phyloP scores from a whole-genome alignment of 1,284 basidiomycete species.

The Tylopilus orsonianus region DNA sequence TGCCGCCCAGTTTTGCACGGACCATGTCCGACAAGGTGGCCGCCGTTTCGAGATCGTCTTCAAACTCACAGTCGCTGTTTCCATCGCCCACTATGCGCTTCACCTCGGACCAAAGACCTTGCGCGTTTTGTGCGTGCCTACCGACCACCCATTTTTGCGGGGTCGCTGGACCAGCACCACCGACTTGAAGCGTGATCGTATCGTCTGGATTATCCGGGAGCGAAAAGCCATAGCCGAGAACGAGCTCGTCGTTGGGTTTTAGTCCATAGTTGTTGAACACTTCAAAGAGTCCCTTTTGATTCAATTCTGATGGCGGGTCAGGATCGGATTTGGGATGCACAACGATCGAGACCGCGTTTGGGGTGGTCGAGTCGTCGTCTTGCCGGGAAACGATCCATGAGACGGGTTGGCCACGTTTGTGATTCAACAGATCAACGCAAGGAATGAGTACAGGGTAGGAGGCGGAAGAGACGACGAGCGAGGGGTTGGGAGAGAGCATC shows the following conservation, averaged over 20 bases:
- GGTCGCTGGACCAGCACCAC: conserved; percentile 40
- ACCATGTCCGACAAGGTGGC: conserved; percentile 66
- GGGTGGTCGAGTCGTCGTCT: conserved; percentile 4
- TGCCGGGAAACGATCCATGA: conserved; percentile 70
- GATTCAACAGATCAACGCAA: conserved; percentile 83
- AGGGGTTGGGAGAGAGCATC: conserved; percentile 59
- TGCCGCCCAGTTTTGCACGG: conserved; percentile 49
- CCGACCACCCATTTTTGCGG: conserved; percentile 62
- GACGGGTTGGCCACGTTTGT: conserved; percentile 69
- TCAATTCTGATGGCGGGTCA: neutral
- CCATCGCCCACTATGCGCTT: conserved; percentile 42
- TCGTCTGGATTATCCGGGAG: conserved; percentile 78
- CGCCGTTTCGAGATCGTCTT: conserved; percentile 64
- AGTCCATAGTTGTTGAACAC: conserved; percentile 89
- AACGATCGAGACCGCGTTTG: conserved; percentile 39
- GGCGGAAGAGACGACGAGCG: conserved; percentile 47
- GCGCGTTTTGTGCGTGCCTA: conserved; percentile 50
- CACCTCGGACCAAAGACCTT: conserved; percentile 62
- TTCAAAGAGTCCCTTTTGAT: conserved; percentile 46
- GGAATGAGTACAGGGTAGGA: conserved; percentile 82
- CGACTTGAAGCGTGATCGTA: conserved; percentile 76
- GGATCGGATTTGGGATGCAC: conserved; percentile 8
- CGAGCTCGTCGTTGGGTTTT: conserved; percentile 84
- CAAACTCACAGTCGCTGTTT: conserved; percentile 42
- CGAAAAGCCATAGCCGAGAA: conserved; percentile 88